phyloP scores from a whole-genome alignment of 2,329 filamentous ascomycete species.

The Mariannaea elegans region DNA sequence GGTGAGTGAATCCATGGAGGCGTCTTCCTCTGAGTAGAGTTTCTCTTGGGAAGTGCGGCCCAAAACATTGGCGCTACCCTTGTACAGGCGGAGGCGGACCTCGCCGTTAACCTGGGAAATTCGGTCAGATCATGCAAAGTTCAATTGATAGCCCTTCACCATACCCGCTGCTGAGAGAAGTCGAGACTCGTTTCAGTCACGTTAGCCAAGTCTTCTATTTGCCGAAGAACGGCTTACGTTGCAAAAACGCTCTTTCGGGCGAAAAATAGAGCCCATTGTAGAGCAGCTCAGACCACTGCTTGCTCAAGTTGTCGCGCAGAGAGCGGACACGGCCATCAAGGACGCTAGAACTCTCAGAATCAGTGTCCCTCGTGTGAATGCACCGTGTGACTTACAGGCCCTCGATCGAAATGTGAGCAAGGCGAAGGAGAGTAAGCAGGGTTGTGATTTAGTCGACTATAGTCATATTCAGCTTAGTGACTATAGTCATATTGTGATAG shows the following conservation, averaged over 20 bases:
- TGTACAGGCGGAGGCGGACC: conserved; percentile 2
- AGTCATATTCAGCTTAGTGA: too few species aligned
- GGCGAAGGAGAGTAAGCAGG: conserved; percentile 3
- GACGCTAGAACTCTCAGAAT: background rate
- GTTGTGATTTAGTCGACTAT: too few species aligned
- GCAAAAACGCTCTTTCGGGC: background rate
- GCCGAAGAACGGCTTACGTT: background rate
- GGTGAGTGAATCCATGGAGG: conserved; percentile 10
- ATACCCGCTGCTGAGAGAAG: conserved; percentile 4
- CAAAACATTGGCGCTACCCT: conserved; percentile 1
- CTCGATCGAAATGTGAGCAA: conserved; percentile 5
- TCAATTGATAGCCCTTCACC: background rate
- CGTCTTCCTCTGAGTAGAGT: conserved; percentile 14
- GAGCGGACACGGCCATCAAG: conserved; percentile 8
- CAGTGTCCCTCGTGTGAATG: background rate
- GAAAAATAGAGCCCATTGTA: conserved; percentile 11
- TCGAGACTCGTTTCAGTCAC: background rate
- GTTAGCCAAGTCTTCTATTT: background rate
- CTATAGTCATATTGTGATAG: too few species aligned
- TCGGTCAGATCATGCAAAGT: background rate
- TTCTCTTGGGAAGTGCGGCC: conserved; percentile 6
- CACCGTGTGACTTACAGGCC: background rate
- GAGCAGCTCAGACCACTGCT: conserved; percentile 8
- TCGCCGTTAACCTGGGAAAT: background rate
- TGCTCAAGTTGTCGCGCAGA: conserved; percentile 6